Evolutionary conservation across 495 filamentous ascomycete genomes (phyloP).

Genomic region (Diplogelasinospora grovesii): DNA sequence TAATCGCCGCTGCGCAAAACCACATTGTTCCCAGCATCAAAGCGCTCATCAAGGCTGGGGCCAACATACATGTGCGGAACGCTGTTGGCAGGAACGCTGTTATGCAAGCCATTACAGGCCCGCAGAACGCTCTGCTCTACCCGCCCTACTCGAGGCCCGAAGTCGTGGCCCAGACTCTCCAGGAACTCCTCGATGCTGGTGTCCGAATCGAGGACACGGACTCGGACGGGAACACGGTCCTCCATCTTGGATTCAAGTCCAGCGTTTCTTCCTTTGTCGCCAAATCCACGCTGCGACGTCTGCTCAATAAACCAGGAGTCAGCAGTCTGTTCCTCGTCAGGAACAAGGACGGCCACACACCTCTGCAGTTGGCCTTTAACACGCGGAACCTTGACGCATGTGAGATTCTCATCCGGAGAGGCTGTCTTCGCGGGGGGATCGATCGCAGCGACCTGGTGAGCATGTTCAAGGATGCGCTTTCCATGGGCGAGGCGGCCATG

Average conservation of each 20-base stretch:
- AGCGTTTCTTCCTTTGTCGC: slow-evolving; percentile 1
- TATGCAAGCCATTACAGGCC: slow-evolving; percentile 13
- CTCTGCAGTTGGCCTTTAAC: slow-evolving; percentile 11
- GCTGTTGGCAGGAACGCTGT: slow-evolving; percentile 10
- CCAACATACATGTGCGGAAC: slow-evolving; percentile 14
- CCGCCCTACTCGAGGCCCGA: slow-evolving; percentile 5
- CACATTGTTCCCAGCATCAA: slow-evolving; percentile 14
- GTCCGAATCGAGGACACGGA: slow-evolving; percentile 14
- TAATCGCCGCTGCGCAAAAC: slow-evolving; percentile 21
- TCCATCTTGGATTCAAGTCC: slow-evolving; percentile 20
- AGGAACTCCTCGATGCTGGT: slow-evolving; percentile 12
- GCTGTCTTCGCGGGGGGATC: slow-evolving; percentile 6
- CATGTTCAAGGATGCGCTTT: slow-evolving; percentile 6
- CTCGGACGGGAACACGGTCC: slow-evolving; percentile 15
- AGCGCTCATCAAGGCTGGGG: slow-evolving; percentile 16
- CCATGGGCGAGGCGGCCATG: not conserved
- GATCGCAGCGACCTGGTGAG: slow-evolving; percentile 3
- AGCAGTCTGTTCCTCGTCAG: slow-evolving; percentile 5
- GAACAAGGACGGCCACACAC: slow-evolving; percentile 6
- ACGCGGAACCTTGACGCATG: slow-evolving; percentile 13
- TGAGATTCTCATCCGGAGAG: slow-evolving; percentile 19
- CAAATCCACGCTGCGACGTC: slow-evolving; percentile 14
- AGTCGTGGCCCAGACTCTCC: slow-evolving; percentile 10
- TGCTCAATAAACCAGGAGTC: slow-evolving; percentile 15
- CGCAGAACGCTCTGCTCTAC: no score